Base-by-base conservation (phyloP, 1,284 basidiomycete species). In the Ustanciosporium gigantosporum region DNA sequence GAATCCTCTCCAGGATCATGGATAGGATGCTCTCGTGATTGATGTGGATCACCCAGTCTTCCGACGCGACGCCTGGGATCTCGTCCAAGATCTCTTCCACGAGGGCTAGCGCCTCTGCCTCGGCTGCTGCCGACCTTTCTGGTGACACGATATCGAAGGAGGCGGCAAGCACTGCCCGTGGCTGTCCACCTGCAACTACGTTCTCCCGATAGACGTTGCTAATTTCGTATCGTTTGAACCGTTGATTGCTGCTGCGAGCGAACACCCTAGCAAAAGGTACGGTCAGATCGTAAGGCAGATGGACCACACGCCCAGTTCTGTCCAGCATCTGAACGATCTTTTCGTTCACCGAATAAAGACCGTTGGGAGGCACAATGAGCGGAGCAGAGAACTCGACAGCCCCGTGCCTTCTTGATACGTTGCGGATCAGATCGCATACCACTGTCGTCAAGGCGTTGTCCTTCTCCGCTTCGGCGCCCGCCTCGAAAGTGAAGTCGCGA, bases 181-280 rank as follows among this genome's bases (percentile, higher is more conserved):
- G 78, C 59, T 79, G 78, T 1, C 75, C 76, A n/a, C 77, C 77
- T 2, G 78, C 76, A 0, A 77, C 62, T 2, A 76, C 44, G 32
- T 77, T 79, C 29, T 73, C 72, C 17, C 77, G 71, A 37, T 74
- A 79, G 31, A 78, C 74, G 14, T 74, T 70, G 23, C 66, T 66
- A 36, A 94, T 86, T 78, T 91, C 88, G 79, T 88, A 95, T 15
- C 92, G 84, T 79, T 97, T 96, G 78, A 95, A 91, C 31, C 93
- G 82, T 65, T 84, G 85, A 39, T 85, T 83, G 37, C 84, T 84
- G 14, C 83, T 84, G 46, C 88, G 82, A 0, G 89, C 90, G 15
- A 90, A 90, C 31, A 90, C 82, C 36, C 91, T 83, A 8, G 92
- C 91, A 77, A 96, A 94, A 0, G 88, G 87, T 2, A 89, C 81